A percentile compares a stretch with the other conserved stretches of the same genome.
phyloP scores from a whole-genome alignment of 2,329 filamentous ascomycete genomes.

The Bipolaris victoriae region DNA sequence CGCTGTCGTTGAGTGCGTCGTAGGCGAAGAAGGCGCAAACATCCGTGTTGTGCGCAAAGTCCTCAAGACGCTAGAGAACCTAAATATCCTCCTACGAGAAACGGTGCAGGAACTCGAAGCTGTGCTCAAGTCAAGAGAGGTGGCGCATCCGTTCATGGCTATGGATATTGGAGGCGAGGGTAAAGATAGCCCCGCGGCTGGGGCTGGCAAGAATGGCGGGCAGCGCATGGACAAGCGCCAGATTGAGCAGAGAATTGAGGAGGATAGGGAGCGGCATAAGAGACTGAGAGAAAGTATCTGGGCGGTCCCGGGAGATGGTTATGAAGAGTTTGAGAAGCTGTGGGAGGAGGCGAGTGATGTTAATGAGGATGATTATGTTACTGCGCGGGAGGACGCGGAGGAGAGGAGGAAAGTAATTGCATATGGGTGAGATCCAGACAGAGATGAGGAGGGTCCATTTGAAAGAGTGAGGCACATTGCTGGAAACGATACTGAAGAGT shows the following conservation, averaged over 20 bases:
- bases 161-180: background rate
- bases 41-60: slow-evolving; percentile 90
- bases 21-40: slow-evolving; percentile 84
- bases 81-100: slow-evolving; percentile 74
- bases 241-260: slow-evolving; percentile 94
- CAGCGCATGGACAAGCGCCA: slow-evolving; percentile 78
- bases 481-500: background rate
- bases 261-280: slow-evolving; percentile 95
- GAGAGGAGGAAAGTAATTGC: slow-evolving; percentile 59
- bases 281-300: slow-evolving; percentile 89
- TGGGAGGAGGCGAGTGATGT: slow-evolving; percentile 89
- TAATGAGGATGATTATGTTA: slow-evolving; percentile 82
- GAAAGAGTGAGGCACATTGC: background rate
- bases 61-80: slow-evolving; percentile 71
- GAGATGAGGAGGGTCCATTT: background rate
- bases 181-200: slow-evolving; percentile 22
- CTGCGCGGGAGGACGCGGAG: slow-evolving; percentile 74
- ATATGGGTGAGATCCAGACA: slow-evolving; percentile 32
- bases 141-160: slow-evolving; percentile 38
- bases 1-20: slow-evolving; percentile 91
- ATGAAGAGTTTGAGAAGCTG: slow-evolving; percentile 75
- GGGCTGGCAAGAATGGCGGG: slow-evolving; percentile 41
- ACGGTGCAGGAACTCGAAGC: slow-evolving; percentile 82
- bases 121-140: slow-evolving; percentile 78
- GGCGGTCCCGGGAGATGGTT: slow-evolving; percentile 72